Evolutionary conservation across 495 filamentous ascomycete genomes (phyloP), one percentile per base, ranked within the genome.

Genomic region (Aspergillus bertholletiae): DNA sequence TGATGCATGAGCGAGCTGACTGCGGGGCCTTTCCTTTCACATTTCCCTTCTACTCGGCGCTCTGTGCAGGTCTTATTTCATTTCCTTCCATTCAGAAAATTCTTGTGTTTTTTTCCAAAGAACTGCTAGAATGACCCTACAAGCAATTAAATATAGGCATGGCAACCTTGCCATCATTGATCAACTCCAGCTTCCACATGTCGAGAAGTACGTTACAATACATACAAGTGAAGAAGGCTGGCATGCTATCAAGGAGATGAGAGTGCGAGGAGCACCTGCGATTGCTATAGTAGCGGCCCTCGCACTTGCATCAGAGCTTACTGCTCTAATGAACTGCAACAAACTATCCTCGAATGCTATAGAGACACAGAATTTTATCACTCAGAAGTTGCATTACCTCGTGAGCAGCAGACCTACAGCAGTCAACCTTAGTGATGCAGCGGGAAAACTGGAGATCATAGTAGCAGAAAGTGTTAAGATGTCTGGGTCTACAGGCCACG

Each of bases 251-350:
- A 88, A 88, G 66, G 80, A 88, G 18, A 98, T 98, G 94, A 84
- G 90, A 53, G 93, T 96, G 21, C 82, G 91, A 69, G 90, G 94
- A 26, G 94, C 94, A 12, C 94, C 94, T 18, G 94, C 95, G 37
- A 98, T 98, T 63, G 94, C 95, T 30, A 97, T 98, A 49, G 94
- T 98, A 15, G 94, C 95, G 22, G 90, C 90, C 7, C 82, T 98
- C 32, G 85, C 87, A 6, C 82, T 96, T 28, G 90, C 89, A 6
- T 87, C 94, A 12, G 74, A 78, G 43, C 58, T 76, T 20, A 54
- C 65, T 21, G 47, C 45, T 15, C 57, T 73, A 12, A 35, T 62
- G 12, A 47, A 49, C n/a, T 43, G 51, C 15, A 54, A 59, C 7
- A 61, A 68, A 26, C 35, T 72, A 27, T 60, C 72, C 5, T 32